Base-by-base conservation (phyloP, 1,139 yeast species). In the Taiozyma onychis region DNA sequence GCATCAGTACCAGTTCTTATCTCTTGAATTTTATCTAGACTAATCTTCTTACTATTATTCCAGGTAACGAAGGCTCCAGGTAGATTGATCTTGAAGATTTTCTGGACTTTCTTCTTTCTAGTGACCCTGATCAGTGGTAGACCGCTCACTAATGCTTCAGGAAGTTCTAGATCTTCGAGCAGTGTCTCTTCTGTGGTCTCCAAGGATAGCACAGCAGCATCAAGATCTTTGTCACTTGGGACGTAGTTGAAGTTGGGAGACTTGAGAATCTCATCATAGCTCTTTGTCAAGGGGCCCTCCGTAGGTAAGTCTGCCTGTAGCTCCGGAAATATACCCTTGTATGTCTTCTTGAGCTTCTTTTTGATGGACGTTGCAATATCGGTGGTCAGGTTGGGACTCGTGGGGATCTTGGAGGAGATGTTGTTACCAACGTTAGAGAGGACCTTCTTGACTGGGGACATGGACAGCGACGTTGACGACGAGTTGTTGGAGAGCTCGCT, bases 1-100 rank as follows among this genome's bases (percentile, higher is more conserved):
- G 97, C 97, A 57, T 85, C 86, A 14, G 74, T 76, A 11, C 84
- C 89, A 11, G 77, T 72, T 49, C 90, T 70, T 1, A 89, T 76
- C 51, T 81, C 84, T 56, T 81, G 81, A 43, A 93, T 85, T 50
- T 81, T 81, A 63, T 88, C 96, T 16, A 89, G 72, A n/a, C 76
- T 71, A 51, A 90, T 72, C 14, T 74, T 64, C 35, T 74, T 64
- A 49, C 73, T 74, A 53, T 70, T 68, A 51, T 76, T 78, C 87
- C 91, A 85, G 2, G 74, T 66, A 18, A 80, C 65, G 2, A 68
- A 55, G 6, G 80, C 80, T 13, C 66, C 59, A 13, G 72, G 77
- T 2, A 72, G 59, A 51, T 78, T 75, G 6, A 80, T 61, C 41
- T 59, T 64, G 54, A 80, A 75, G 18, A 74, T 69, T 35, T 79